These are phyloP conservation scores for Penicillium sp. DNA, from an alignment of 2,329 filamentous ascomycete genomes.

Conservation along the genomic window DNA sequence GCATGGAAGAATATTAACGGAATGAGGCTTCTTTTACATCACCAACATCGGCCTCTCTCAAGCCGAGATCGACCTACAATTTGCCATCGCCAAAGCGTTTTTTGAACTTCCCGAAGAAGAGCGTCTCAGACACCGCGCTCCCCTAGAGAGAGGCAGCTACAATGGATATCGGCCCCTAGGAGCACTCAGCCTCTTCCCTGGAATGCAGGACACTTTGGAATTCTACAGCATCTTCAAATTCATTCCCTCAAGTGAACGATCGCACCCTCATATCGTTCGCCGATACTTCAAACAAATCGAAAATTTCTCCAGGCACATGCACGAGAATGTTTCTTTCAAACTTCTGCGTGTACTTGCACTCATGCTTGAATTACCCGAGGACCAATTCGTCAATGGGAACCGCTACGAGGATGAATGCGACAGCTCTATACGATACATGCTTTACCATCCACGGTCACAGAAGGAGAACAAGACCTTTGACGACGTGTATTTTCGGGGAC, in stretches of 20 bases:
- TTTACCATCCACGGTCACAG: conserved; percentile 51
- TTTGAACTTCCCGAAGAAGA: conserved; percentile 58
- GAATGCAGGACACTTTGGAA: conserved; percentile 54
- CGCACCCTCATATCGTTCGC: conserved; percentile 51
- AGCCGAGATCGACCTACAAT: conserved; percentile 60
- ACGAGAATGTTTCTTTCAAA: conserved; percentile 57
- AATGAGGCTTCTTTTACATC: conserved; percentile 61
- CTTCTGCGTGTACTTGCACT: conserved; percentile 61
- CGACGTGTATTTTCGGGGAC: conserved; percentile 49
- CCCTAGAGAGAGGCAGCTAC: conserved; percentile 55
- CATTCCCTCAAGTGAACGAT: conserved; percentile 44
- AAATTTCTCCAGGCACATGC: conserved; percentile 51
- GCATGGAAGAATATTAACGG: neutral
- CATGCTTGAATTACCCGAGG: conserved; percentile 60
- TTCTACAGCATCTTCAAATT: conserved; percentile 66
- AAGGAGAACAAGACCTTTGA: conserved; percentile 50
- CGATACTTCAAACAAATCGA: conserved; percentile 58
- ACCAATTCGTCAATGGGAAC: conserved; percentile 57
- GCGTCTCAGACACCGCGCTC: conserved; percentile 55
- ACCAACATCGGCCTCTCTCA: conserved; percentile 60
- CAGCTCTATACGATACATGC: conserved; percentile 63
- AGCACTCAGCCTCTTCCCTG: conserved; percentile 31
- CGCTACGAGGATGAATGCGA: conserved; percentile 58
- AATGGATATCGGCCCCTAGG: conserved; percentile 56
- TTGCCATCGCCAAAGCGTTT: conserved; percentile 59